phyloP scores from a whole-genome alignment of 306 rosid genomes.

The cucumber (Cucumis sativus) region DNA sequence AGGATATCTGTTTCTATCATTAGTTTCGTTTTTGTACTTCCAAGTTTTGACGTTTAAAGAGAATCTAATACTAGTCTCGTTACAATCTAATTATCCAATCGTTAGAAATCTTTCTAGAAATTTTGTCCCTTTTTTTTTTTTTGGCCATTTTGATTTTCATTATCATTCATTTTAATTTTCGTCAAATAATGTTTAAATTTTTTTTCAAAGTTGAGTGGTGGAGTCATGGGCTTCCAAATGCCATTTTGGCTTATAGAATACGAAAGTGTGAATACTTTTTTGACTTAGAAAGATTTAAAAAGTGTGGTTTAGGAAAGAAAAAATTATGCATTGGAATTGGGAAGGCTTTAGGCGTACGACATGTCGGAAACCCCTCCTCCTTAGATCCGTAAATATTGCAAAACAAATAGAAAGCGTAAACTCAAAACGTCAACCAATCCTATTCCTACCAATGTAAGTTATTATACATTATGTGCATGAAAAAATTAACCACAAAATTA shows the following conservation, averaged over 20 bases:
- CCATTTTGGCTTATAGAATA: background rate
- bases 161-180: background rate
- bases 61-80: background rate
- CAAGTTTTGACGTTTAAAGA: background rate
- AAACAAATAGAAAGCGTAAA: background rate
- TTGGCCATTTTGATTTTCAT: too few relatives aligned
- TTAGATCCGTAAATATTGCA: constrained; percentile 2
- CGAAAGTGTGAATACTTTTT: background rate
- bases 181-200: too few relatives aligned
- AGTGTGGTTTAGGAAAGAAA: background rate
- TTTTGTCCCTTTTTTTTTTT: too few relatives aligned
- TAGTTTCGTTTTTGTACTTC: background rate
- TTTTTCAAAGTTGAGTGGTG: too few relatives aligned
- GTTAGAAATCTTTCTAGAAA: too few relatives aligned
- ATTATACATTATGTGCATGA: too few relatives aligned
- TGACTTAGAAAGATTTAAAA: background rate
- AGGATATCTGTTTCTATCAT: too few relatives aligned
- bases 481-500: too few relatives aligned
- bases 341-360: background rate
- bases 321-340: constrained; percentile 1
- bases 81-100: background rate
- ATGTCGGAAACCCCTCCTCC: background rate
- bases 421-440: background rate
- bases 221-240: background rate
- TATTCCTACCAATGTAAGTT: too few relatives aligned